Evolutionary conservation across 75 land plant genomes (phyloP).

Genomic region (Selaginella moellendorffii): DNA sequence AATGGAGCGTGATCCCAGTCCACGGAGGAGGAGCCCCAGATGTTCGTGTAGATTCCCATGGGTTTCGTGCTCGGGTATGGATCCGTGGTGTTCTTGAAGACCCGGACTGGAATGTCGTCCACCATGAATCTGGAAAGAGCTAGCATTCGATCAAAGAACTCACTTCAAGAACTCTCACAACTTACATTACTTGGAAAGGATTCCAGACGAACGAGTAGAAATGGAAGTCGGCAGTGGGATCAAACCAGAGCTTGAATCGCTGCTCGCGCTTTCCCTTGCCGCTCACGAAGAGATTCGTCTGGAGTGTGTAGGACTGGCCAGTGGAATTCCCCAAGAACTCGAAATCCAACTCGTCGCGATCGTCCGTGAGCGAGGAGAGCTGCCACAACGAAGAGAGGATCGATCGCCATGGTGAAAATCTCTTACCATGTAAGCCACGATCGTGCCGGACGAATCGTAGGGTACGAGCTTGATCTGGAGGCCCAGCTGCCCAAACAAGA

Average conservation of each 20-base stretch:
- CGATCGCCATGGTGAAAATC: no score
- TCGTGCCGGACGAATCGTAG: conserved; percentile 1
- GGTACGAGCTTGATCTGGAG: not conserved
- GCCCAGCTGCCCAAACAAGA: conserved; percentile 1
- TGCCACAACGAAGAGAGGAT: no score
- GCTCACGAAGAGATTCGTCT: not conserved
- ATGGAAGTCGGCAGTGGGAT: not conserved
- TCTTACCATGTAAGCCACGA: not conserved
- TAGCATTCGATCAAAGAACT: no score
- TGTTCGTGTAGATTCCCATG: conserved; percentile 35
- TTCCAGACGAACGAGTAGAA: not conserved
- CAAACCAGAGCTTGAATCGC: not conserved
- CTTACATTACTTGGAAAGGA: not conserved
- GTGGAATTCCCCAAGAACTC: not conserved
- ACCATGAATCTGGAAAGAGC: conserved; percentile 61
- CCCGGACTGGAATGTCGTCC: conserved; percentile 53
- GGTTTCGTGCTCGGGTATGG: conserved; percentile 36
- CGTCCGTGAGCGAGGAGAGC: not conserved
- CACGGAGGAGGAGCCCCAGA: conserved; percentile 18
- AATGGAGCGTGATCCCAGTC: conserved; percentile 21
- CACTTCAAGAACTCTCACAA: no score
- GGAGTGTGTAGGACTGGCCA: not conserved
- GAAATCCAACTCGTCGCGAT: not conserved
- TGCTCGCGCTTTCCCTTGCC: not conserved
- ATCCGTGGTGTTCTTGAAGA: conserved; percentile 44